These are phyloP conservation scores for Penicillium dipodomyicola DNA, from an alignment of 495 filamentous ascomycete genomes.

Conservation along the genomic window DNA sequence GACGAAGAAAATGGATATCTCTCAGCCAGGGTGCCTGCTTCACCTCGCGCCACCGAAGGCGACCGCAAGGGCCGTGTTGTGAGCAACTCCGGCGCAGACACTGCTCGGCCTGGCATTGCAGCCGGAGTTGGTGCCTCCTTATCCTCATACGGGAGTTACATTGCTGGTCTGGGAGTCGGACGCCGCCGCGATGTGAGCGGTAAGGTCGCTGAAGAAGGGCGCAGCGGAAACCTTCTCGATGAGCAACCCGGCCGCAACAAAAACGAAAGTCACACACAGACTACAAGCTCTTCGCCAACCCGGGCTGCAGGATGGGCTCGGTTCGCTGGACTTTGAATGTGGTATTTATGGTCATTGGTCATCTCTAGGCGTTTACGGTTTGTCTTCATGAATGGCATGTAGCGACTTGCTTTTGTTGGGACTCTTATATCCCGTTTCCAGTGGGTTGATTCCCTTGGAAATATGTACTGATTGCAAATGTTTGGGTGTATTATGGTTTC, in stretches of 20 bases:
- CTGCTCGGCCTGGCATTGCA: slow-evolving; percentile 12
- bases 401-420: slow-evolving; percentile 18
- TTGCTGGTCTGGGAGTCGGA: slow-evolving; percentile 47
- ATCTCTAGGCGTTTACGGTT: slow-evolving; percentile 19
- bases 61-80: slow-evolving; percentile 50
- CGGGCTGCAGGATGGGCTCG: slow-evolving; percentile 49
- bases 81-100: slow-evolving; percentile 52
- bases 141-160: slow-evolving; percentile 59
- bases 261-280: slow-evolving; percentile 6
- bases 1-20: slow-evolving; percentile 22
- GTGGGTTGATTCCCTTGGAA: slow-evolving; percentile 1
- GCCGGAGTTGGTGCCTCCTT: slow-evolving; percentile 26
- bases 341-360: slow-evolving; percentile 12
- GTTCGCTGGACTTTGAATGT: slow-evolving; percentile 43
- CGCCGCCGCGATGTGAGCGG: slow-evolving; percentile 73
- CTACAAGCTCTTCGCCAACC: slow-evolving; percentile 12
- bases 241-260: slow-evolving; percentile 12
- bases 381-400: slow-evolving; percentile 26
- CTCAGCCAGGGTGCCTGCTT: slow-evolving; percentile 16
- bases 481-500: slow-evolving; percentile 1
- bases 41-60: slow-evolving; percentile 30
- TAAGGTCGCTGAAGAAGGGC: slow-evolving; percentile 81
- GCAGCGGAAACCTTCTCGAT: slow-evolving; percentile 42
- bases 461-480: slow-evolving; percentile 6
- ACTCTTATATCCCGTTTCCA: slow-evolving; percentile 5